Conservation (phyloP, 331 rosid genomes). For the Saraca asoca region DNA sequence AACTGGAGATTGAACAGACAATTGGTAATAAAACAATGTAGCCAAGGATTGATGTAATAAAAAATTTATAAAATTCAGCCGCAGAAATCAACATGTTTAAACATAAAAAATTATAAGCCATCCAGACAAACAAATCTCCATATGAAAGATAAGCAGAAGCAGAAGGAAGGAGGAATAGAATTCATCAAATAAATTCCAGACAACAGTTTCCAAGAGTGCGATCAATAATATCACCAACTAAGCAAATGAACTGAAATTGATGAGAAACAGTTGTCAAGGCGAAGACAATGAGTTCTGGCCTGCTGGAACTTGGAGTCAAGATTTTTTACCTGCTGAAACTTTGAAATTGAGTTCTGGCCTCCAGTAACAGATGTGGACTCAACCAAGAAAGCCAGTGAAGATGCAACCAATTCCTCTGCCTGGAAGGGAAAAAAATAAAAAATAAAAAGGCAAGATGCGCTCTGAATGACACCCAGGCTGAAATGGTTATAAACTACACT, state of each 20-base stretch:
- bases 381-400: slow-evolving; percentile 71
- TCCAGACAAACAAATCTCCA: background rate
- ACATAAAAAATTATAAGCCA: background rate
- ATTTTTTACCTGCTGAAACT: slow-evolving; percentile 78
- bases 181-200: slow-evolving; percentile 8
- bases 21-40: background rate
- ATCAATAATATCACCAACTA: slow-evolving; percentile 1
- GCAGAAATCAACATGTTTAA: slow-evolving; percentile 3
- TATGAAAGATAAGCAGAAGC: slow-evolving; percentile 2
- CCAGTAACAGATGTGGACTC: slow-evolving; percentile 47
- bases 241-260: background rate
- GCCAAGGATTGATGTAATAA: slow-evolving; percentile 5
- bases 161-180: slow-evolving; percentile 6
- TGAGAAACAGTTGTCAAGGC: slow-evolving; percentile 17
- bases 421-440: too few species aligned
- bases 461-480: slow-evolving; percentile 22
- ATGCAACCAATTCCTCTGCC: slow-evolving; percentile 86
- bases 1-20: slow-evolving; percentile 10
- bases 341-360: slow-evolving; percentile 54
- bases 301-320: slow-evolving; percentile 29
- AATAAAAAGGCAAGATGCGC: slow-evolving; percentile 25
- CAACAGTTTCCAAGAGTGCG: background rate
- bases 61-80: slow-evolving; percentile 15
- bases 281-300: slow-evolving; percentile 21
- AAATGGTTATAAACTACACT: slow-evolving; percentile 10